These are phyloP conservation scores for Aureobasidium uvarum DNA, from an alignment of 2,329 filamentous ascomycete species.

Conservation along the genomic window DNA sequence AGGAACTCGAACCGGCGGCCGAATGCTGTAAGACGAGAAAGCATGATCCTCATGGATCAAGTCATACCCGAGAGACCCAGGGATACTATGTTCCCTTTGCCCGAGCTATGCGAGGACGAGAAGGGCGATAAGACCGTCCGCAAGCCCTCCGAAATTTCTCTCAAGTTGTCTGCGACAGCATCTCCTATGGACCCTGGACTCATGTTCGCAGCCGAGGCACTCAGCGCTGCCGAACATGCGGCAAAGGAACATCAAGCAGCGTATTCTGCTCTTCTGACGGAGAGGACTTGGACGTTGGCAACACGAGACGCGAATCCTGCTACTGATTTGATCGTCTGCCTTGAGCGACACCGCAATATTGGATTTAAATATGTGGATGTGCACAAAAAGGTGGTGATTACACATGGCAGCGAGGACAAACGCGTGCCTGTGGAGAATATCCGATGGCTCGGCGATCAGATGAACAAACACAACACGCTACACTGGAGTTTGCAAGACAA, in stretches of 20 bases:
- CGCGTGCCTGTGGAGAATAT: conserved; percentile 95
- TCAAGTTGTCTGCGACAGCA: conserved; percentile 38
- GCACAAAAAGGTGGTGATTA: conserved; percentile 84
- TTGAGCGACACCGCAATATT: conserved; percentile 86
- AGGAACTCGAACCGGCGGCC: conserved; percentile 29
- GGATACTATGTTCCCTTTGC: conserved; percentile 35
- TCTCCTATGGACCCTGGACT: conserved; percentile 44
- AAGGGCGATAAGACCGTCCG: conserved; percentile 23
- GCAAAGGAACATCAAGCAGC: conserved; percentile 69
- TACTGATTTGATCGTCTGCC: conserved; percentile 85
- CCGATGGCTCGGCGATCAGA: conserved; percentile 88
- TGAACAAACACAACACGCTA: conserved; percentile 52
- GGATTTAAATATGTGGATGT: conserved; percentile 98
- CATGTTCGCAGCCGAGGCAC: conserved; percentile 40
- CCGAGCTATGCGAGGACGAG: conserved; percentile 31
- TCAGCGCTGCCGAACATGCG: conserved; percentile 57
- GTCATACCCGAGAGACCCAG: conserved; percentile 42
- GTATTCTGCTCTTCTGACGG: conserved; percentile 83
- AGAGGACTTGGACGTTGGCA: conserved; percentile 90
- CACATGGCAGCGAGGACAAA: conserved; percentile 87
- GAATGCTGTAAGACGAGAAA: conserved; percentile 44
- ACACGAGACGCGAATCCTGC: conserved; percentile 91
- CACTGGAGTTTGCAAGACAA: conserved; percentile 20
- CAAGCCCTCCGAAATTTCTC: conserved; percentile 32
- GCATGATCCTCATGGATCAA: conserved; percentile 52